A percentile compares a stretch with the other conserved stretches of the same genome.
Conservation (phyloP, 129 eudicot species). For the Pittosporum tobira region DNA sequence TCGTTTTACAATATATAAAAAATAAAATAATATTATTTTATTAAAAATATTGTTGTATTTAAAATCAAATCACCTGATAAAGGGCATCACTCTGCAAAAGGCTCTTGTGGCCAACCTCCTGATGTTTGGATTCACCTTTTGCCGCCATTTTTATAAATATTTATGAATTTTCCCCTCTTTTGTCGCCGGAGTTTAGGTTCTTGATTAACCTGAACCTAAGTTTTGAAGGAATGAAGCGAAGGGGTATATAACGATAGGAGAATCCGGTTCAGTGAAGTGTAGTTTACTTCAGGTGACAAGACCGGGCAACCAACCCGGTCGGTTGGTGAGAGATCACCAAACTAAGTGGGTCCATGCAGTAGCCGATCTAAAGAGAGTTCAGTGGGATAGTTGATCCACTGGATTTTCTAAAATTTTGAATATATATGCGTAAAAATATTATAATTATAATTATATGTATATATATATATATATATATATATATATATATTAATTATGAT, state of each 20-base stretch:
- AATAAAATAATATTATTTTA: not conserved
- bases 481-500: no score
- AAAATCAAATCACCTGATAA: no score
- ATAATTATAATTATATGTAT: no score
- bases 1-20: no score
- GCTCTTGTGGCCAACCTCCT: constrained; percentile 85
- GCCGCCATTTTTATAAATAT: constrained; percentile 15
- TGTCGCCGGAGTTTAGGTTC: not conserved
- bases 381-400: no score
- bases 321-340: constrained; percentile 33
- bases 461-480: no score
- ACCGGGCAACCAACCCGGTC: constrained; percentile 31
- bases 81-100: constrained; percentile 82
- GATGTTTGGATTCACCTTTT: constrained; percentile 48
- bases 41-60: no score
- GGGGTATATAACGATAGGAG: constrained; percentile 30
- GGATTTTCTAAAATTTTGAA: no score
- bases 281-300: not conserved
- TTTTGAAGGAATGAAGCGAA: constrained; percentile 4
- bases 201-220: constrained; percentile 16
- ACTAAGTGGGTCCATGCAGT: constrained; percentile 20
- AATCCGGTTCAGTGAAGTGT: constrained; percentile 30
- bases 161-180: not conserved
- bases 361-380: no score
- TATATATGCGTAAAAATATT: no score